Conservation (phyloP, 352 stramenopile species). For the Pythium guiyangense region DNA sequence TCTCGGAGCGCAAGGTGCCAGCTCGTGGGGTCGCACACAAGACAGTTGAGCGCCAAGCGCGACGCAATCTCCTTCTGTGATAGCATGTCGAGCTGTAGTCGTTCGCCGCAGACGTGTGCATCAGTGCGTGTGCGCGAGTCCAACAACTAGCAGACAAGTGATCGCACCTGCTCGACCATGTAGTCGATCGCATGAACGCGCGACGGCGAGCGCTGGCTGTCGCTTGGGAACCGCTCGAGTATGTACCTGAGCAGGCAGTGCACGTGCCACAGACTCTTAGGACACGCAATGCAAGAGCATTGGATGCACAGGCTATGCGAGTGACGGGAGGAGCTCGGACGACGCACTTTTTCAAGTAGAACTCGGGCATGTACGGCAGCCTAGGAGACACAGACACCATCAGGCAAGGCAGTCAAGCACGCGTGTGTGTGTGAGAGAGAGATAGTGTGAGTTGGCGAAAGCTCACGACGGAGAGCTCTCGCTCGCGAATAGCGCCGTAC, state of each 20-base stretch:
- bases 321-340: neutral
- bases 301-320: neutral
- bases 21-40: slow-evolving; percentile 37
- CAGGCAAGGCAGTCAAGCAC: neutral
- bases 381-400: slow-evolving; percentile 17
- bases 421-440: neutral
- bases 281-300: neutral
- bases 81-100: slow-evolving; percentile 34
- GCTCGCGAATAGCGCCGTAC: slow-evolving; percentile 16
- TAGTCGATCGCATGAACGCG: slow-evolving; percentile 48
- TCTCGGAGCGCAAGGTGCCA: slow-evolving; percentile 44
- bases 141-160: neutral
- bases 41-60: slow-evolving; percentile 52
- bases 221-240: slow-evolving; percentile 43
- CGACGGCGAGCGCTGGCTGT: slow-evolving; percentile 17
- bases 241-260: slow-evolving; percentile 35
- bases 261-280: neutral
- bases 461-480: neutral
- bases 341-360: slow-evolving; percentile 64
- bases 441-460: too few species aligned
- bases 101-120: neutral
- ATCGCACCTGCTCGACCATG: slow-evolving; percentile 56
- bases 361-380: slow-evolving; percentile 62
- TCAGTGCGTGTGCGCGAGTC: neutral
- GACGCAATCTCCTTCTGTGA: slow-evolving; percentile 65